These are phyloP conservation scores for Sugiyamaella valdiviana DNA, from an alignment of 805 yeast species.

Conservation along the genomic window DNA sequence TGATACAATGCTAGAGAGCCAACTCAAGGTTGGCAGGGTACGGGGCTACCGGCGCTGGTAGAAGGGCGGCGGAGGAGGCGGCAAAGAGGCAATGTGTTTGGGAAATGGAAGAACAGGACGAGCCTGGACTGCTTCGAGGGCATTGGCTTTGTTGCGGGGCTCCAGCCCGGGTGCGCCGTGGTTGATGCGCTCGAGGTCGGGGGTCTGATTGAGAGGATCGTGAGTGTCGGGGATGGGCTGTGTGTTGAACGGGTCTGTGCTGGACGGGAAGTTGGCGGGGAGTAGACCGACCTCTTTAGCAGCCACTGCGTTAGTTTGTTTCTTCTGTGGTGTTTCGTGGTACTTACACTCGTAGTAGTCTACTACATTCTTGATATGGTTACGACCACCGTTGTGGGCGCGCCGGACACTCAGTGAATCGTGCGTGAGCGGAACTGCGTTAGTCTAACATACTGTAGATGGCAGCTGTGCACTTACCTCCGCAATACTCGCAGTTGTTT, in stretches of 20 bases:
- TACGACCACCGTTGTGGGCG: conserved; percentile 70
- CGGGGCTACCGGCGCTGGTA: background rate
- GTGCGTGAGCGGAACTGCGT: conserved; percentile 64
- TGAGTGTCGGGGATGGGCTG: background rate
- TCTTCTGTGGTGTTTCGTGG: background rate
- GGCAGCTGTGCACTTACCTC: conserved; percentile 34
- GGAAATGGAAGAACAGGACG: background rate
- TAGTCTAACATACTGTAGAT: conserved; percentile 1
- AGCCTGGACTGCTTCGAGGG: background rate
- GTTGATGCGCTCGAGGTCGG: conserved; percentile 6
- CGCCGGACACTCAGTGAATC: conserved; percentile 82
- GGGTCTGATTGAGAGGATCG: conserved; percentile 12
- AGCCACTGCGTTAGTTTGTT: conserved; percentile 7
- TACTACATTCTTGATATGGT: conserved; percentile 65
- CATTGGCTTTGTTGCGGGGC: background rate
- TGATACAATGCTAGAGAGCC: too few species aligned
- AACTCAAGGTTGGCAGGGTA: too few species aligned
- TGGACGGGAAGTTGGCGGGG: conserved; percentile 7
- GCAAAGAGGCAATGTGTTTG: background rate
- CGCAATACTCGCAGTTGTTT: conserved; percentile 68
- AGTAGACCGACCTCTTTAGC: conserved; percentile 15
- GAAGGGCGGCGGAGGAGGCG: background rate
- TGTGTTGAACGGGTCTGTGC: conserved; percentile 2
- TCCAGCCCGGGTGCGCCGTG: conserved; percentile 16
- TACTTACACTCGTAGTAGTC: conserved; percentile 59